Conservation (phyloP, 306 rosid genomes). For the Rosa multiflora region DNA sequence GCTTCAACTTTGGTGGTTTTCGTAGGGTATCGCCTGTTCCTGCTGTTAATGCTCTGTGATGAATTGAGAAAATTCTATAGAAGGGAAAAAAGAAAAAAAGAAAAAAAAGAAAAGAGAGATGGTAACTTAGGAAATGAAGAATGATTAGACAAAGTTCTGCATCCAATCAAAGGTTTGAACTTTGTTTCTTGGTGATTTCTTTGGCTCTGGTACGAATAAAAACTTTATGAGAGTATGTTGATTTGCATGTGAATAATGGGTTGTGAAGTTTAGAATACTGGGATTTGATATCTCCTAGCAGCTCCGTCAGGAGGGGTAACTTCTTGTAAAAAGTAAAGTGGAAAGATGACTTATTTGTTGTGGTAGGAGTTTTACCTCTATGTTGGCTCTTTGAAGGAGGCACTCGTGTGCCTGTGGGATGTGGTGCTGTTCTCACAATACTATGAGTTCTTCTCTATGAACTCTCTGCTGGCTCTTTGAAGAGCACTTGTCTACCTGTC, state of each 20-base stretch:
- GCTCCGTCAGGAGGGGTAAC: background rate
- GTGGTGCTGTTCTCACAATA: background rate
- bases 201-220: slow-evolving; percentile 9
- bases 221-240: background rate
- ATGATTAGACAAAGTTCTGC: slow-evolving; percentile 13
- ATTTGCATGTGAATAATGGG: slow-evolving; percentile 8
- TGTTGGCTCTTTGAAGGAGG: slow-evolving; percentile 6
- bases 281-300: background rate
- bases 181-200: background rate
- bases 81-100: background rate
- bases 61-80: background rate
- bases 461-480: background rate
- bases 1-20: slow-evolving; percentile 6
- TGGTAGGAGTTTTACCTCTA: background rate
- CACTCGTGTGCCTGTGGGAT: slow-evolving; percentile 7
- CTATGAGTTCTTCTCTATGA: background rate
- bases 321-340: background rate
- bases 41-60: background rate
- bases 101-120: background rate
- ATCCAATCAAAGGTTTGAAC: slow-evolving; percentile 4
- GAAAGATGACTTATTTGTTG: slow-evolving; percentile 3
- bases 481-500: slow-evolving; percentile 1
- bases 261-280: slow-evolving; percentile 6
- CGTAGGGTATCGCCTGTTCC: background rate
- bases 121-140: background rate